phyloP scores from a whole-genome alignment of 2,329 filamentous ascomycete species.

The Colletotrichum euphorbiae region DNA sequence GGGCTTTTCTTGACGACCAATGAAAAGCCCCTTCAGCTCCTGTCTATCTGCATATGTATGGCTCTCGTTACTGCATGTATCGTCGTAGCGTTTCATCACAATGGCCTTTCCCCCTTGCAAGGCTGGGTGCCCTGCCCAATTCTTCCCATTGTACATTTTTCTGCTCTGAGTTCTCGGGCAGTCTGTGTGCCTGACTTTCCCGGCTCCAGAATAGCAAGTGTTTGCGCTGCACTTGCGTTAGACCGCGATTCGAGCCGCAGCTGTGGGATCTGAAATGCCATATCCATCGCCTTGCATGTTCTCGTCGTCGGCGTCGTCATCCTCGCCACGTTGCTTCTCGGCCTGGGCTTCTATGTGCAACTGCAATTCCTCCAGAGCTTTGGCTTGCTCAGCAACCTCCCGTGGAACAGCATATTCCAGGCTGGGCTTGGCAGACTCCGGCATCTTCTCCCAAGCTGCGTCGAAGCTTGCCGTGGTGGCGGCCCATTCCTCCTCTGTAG shows the following conservation, averaged over 20 bases:
- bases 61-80: neutral
- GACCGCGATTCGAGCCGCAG: neutral
- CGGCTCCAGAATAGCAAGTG: too few relatives aligned
- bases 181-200: neutral
- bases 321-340: neutral
- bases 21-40: neutral
- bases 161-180: neutral
- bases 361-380: neutral
- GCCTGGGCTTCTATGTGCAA: neutral
- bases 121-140: neutral
- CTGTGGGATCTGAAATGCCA: neutral
- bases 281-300: neutral
- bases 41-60: too few relatives aligned
- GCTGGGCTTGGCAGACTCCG: slow-evolving; percentile 47
- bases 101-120: neutral
- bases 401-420: slow-evolving; percentile 38
- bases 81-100: neutral
- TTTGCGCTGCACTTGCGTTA: neutral
- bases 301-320: neutral
- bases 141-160: neutral
- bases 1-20: neutral
- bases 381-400: slow-evolving; percentile 11
- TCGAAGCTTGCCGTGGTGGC: slow-evolving; percentile 41
- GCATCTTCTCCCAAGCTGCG: slow-evolving; percentile 47
- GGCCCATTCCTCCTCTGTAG: slow-evolving; percentile 28